Evolutionary conservation across 169 alveolate species (phyloP).

Genomic region (Plasmodium adleri): DNA sequence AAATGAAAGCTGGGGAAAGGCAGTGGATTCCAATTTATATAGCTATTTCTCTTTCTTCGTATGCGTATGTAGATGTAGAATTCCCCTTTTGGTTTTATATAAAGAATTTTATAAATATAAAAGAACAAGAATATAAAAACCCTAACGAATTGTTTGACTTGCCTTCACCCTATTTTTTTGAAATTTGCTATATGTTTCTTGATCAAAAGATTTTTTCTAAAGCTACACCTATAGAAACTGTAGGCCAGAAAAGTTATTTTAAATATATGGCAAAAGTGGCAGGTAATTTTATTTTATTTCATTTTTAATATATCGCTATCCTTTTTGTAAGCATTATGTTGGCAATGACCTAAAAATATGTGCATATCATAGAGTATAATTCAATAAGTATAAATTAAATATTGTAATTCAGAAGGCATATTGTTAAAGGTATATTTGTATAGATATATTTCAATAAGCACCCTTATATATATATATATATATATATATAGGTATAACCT

Average conservation of each 20-base stretch:
- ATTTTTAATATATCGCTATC: neutral
- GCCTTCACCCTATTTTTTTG: slow-evolving; percentile 77
- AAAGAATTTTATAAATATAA: slow-evolving; percentile 65
- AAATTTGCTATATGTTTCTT: slow-evolving; percentile 72
- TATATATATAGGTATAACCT: too few relatives aligned
- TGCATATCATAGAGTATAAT: too few relatives aligned
- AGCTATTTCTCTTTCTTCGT: slow-evolving; percentile 67
- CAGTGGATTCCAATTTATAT: slow-evolving; percentile 74
- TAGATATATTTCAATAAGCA: too few relatives aligned
- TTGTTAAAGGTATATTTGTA: too few relatives aligned
- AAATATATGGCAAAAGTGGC: slow-evolving; percentile 74
- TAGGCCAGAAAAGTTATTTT: slow-evolving; percentile 72
- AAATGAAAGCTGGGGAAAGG: slow-evolving; percentile 77
- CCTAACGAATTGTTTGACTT: slow-evolving; percentile 53
- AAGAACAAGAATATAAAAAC: slow-evolving; percentile 74
- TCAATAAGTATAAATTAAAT: too few relatives aligned
- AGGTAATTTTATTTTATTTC: slow-evolving; percentile 23
- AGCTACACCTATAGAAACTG: slow-evolving; percentile 77
- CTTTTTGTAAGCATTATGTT: too few relatives aligned
- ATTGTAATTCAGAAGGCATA: too few relatives aligned
- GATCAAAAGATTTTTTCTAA: slow-evolving; percentile 73
- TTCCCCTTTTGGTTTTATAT: slow-evolving; percentile 77
- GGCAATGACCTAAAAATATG: too few relatives aligned
- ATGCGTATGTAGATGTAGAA: slow-evolving; percentile 71
- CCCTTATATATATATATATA: too few relatives aligned